Conservation (phyloP, 257 asterid species). For the Voacanga thouarsii region DNA sequence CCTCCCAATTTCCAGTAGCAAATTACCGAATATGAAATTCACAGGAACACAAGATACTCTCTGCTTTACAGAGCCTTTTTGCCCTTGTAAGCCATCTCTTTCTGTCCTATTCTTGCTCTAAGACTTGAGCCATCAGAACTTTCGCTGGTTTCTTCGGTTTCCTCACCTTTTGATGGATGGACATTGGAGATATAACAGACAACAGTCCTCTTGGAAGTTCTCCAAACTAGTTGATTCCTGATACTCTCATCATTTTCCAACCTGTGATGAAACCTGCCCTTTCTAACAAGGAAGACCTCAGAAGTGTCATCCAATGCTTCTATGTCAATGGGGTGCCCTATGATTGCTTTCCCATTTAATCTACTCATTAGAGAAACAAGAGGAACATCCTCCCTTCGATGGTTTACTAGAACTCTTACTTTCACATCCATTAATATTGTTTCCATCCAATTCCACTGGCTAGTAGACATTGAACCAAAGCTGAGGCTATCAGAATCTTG, state of each 20-base stretch:
- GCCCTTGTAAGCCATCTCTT: not conserved
- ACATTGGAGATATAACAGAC: constrained; percentile 41
- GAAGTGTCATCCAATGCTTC: constrained; percentile 27
- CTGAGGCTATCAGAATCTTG: constrained; percentile 9
- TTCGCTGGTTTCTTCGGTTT: constrained; percentile 14
- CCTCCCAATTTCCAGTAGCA: constrained; percentile 25
- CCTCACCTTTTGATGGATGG: constrained; percentile 15
- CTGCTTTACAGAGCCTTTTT: constrained; percentile 15
- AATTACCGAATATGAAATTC: constrained; percentile 39
- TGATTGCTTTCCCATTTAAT: constrained; percentile 35
- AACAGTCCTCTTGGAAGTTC: constrained; percentile 51
- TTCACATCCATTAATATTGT: constrained; percentile 44
- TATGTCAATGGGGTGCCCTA: constrained; percentile 56
- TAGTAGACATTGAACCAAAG: constrained; percentile 4
- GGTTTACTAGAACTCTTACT: constrained; percentile 36
- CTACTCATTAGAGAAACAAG: constrained; percentile 52
- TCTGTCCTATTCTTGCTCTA: constrained; percentile 6
- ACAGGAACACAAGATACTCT: constrained; percentile 49
- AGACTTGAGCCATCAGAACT: not conserved
- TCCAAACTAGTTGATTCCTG: constrained; percentile 49
- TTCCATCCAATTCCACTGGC: constrained; percentile 6
- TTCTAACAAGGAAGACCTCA: constrained; percentile 14
- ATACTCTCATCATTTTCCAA: constrained; percentile 5
- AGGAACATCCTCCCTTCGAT: constrained; percentile 40
- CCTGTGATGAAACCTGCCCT: constrained; percentile 12